These are phyloP conservation scores for Closterium sp. DNA, from an alignment of 139 green algal genomes.

Conservation along the genomic window DNA sequence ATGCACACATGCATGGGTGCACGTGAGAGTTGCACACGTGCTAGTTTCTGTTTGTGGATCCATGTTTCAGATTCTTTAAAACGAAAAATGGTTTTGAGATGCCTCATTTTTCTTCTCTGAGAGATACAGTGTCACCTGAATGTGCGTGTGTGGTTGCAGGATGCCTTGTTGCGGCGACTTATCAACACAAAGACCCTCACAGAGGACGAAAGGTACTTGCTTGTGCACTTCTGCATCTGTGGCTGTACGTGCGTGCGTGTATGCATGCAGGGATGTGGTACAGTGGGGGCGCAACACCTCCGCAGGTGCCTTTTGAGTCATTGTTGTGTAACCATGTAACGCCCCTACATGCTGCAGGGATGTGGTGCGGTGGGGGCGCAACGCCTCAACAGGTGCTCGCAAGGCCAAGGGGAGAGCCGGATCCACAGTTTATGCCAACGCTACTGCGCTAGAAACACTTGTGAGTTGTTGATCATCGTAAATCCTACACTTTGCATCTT, in stretches of 20 bases:
- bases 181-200: not conserved
- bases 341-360: constrained; percentile 47
- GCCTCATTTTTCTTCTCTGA: too few species aligned
- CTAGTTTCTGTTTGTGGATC: too few species aligned
- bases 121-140: too few species aligned
- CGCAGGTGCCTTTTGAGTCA: too few species aligned
- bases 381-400: constrained; percentile 58
- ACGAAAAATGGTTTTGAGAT: too few species aligned
- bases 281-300: too few species aligned
- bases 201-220: not conserved
- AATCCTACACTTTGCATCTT: too few species aligned
- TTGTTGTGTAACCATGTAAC: too few species aligned
- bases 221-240: not conserved
- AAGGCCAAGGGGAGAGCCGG: constrained; percentile 50
- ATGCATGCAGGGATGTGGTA: not conserved
- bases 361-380: constrained; percentile 65
- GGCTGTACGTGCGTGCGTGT: not conserved
- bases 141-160: too few species aligned
- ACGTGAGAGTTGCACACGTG: too few species aligned
- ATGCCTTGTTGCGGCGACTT: not conserved
- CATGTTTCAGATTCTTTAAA: too few species aligned
- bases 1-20: not conserved
- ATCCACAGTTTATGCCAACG: constrained; percentile 53
- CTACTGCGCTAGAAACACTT: constrained; percentile 65
- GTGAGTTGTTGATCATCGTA: too few species aligned